A percentile compares a stretch with the other conserved stretches of the same genome.
Evolutionary conservation across 495 filamentous ascomycete genomes (phyloP).

Genomic region (Trichoderma parareesei): DNA sequence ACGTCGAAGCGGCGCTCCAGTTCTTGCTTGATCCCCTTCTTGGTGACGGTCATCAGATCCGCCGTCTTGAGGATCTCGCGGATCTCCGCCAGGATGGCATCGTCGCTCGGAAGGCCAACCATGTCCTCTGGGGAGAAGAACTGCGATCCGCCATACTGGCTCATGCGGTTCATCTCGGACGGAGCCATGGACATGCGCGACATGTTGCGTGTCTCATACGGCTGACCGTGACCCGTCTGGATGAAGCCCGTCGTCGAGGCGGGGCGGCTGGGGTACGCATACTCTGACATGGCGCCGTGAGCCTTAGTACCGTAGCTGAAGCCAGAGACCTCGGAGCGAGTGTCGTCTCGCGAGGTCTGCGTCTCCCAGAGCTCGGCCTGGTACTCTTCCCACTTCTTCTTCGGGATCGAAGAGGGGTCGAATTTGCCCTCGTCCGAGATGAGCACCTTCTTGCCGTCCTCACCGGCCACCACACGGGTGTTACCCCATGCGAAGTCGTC

Average conservation of each 20-base stretch:
- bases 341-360: slow-evolving; percentile 75
- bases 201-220: slow-evolving; percentile 28
- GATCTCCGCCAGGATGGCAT: slow-evolving; percentile 87
- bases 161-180: slow-evolving; percentile 55
- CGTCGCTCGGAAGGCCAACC: slow-evolving; percentile 69
- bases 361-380: slow-evolving; percentile 96
- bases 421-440: slow-evolving; percentile 98
- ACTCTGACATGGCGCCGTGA: slow-evolving; percentile 49
- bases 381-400: slow-evolving; percentile 99
- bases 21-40: slow-evolving; percentile 95
- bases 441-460: slow-evolving; percentile 84
- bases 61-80: slow-evolving; percentile 82
- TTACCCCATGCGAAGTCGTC: slow-evolving; percentile 99
- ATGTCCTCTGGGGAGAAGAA: slow-evolving; percentile 27
- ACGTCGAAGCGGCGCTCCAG: slow-evolving; percentile 83
- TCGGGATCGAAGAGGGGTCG: slow-evolving; percentile 83
- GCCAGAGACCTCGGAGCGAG: slow-evolving; percentile 80
- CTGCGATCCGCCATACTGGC: slow-evolving; percentile 46
- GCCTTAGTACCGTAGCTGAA: slow-evolving; percentile 86
- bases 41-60: slow-evolving; percentile 95
- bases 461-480: slow-evolving; percentile 93
- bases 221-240: slow-evolving; percentile 18
- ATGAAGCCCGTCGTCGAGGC: slow-evolving; percentile 62
- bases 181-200: slow-evolving; percentile 76
- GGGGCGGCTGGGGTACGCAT: slow-evolving; percentile 57